Conservation (phyloP, 2,329 filamentous ascomycete species). For the Pseudocercospora ulei region DNA sequence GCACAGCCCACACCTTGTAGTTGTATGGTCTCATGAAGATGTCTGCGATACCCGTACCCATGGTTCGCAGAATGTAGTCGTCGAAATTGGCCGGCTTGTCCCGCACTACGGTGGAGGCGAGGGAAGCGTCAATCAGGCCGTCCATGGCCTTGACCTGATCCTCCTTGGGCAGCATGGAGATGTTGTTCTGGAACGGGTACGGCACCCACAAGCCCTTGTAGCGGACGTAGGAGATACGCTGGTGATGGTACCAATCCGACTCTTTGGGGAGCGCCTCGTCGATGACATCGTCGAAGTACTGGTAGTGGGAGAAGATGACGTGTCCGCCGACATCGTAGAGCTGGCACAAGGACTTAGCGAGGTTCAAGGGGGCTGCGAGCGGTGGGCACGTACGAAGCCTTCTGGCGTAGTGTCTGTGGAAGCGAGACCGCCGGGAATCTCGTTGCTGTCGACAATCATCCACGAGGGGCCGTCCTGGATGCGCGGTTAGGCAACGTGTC, state of each 20-base stretch:
- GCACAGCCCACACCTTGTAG: slow-evolving; percentile 99
- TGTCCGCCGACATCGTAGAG: slow-evolving; percentile 97
- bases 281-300: slow-evolving; percentile 99
- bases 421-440: slow-evolving; percentile 88
- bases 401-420: slow-evolving; percentile 91
- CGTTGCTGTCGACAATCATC: slow-evolving; percentile 87
- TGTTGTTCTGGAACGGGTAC: slow-evolving; percentile 99
- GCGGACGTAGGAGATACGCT: slow-evolving; percentile 97
- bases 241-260: slow-evolving; percentile 93
- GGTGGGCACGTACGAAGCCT: slow-evolving; percentile 69
- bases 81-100: slow-evolving; percentile 95
- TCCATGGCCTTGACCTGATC: slow-evolving; percentile 93
- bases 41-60: slow-evolving; percentile 79
- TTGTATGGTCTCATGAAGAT: slow-evolving; percentile 99
- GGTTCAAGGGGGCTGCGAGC: background rate
- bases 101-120: slow-evolving; percentile 75
- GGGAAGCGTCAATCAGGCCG: slow-evolving; percentile 86
- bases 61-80: slow-evolving; percentile 93
- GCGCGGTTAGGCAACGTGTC: slow-evolving; percentile 8
- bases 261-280: slow-evolving; percentile 90
- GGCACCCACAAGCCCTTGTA: slow-evolving; percentile 96
- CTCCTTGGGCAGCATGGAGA: slow-evolving; percentile 94
- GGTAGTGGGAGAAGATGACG: slow-evolving; percentile 99
- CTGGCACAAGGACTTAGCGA: slow-evolving; percentile 41
- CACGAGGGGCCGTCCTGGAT: slow-evolving; percentile 78